phyloP scores from a whole-genome alignment of 768 basidiomycete genomes.

The Nidularia sp. region DNA sequence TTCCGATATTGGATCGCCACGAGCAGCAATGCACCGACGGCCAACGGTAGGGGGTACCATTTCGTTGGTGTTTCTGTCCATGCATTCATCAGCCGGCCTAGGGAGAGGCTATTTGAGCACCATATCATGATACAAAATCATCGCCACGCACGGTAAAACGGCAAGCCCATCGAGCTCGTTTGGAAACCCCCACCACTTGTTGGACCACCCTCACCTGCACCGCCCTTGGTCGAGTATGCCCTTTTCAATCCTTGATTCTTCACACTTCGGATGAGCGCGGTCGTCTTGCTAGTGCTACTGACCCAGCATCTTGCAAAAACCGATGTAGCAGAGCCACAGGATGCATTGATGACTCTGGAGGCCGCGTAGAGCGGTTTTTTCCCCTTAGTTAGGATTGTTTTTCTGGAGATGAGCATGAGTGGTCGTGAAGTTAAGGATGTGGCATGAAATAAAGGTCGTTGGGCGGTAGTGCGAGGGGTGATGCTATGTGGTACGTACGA shows the following conservation, averaged over 20 bases:
- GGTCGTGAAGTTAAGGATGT: constrained; percentile 1
- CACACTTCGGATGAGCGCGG: constrained; percentile 41
- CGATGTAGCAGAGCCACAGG: constrained; percentile 42
- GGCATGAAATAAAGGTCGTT: not conserved
- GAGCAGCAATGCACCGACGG: constrained; percentile 86
- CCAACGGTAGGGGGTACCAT: constrained; percentile 94
- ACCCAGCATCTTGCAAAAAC: constrained; percentile 50
- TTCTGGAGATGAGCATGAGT: constrained; percentile 48
- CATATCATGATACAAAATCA: constrained; percentile 1
- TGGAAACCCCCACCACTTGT: constrained; percentile 12
- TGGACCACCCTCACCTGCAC: constrained; percentile 15
- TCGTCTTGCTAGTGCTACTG: constrained; percentile 49
- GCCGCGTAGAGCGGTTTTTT: constrained; percentile 56
- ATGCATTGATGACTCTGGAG: constrained; percentile 48
- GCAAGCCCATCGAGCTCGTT: constrained; percentile 23
- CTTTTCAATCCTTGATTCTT: constrained; percentile 31
- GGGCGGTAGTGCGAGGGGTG: not conserved
- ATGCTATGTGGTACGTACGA: constrained; percentile 1
- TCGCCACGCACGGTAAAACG: constrained; percentile 47
- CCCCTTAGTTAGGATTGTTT: constrained; percentile 45
- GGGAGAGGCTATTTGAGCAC: constrained; percentile 1
- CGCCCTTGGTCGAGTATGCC: constrained; percentile 33
- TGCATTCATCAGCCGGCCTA: constrained; percentile 67
- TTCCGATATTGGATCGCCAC: constrained; percentile 74
- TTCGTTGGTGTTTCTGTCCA: constrained; percentile 87